phyloP scores from a whole-genome alignment of 768 basidiomycete species.

The Lyophyllum shimeji region DNA sequence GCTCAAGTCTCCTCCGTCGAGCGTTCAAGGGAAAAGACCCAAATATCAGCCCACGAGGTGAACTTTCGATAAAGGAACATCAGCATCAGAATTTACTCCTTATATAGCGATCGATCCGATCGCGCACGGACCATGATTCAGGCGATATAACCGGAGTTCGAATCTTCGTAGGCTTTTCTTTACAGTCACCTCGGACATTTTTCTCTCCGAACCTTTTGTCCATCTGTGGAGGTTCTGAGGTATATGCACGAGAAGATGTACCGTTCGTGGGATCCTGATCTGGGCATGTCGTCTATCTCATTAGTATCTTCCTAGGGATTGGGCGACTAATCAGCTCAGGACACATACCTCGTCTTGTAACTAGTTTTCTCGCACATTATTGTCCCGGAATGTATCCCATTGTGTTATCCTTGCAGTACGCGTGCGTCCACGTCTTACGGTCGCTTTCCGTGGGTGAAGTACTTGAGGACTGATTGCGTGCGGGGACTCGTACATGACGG shows the following conservation, averaged over 20 bases:
- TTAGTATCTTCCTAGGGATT: slow-evolving; percentile 35
- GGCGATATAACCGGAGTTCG: slow-evolving; percentile 22
- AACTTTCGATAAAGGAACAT: slow-evolving; percentile 52
- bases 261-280: slow-evolving; percentile 35
- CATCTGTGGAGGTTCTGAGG: neutral
- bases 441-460: too few relatives aligned
- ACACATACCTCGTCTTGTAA: slow-evolving; percentile 23
- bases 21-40: slow-evolving; percentile 41
- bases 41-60: slow-evolving; percentile 77
- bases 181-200: slow-evolving; percentile 10
- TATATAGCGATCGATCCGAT: neutral
- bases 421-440: too few relatives aligned
- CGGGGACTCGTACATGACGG: too few relatives aligned
- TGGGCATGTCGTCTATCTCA: slow-evolving; percentile 71
- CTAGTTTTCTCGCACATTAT: neutral
- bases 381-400: neutral
- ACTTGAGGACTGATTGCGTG: too few relatives aligned
- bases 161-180: slow-evolving; percentile 3
- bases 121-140: slow-evolving; percentile 53
- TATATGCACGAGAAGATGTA: neutral
- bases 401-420: too few relatives aligned
- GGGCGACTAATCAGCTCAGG: slow-evolving; percentile 62
- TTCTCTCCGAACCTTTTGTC: slow-evolving; percentile 1
- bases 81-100: slow-evolving; percentile 24
- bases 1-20: slow-evolving; percentile 55